These are phyloP conservation scores for Ustilago bromivora DNA, from an alignment of 1,284 basidiomycete genomes.

Conservation along the genomic window DNA sequence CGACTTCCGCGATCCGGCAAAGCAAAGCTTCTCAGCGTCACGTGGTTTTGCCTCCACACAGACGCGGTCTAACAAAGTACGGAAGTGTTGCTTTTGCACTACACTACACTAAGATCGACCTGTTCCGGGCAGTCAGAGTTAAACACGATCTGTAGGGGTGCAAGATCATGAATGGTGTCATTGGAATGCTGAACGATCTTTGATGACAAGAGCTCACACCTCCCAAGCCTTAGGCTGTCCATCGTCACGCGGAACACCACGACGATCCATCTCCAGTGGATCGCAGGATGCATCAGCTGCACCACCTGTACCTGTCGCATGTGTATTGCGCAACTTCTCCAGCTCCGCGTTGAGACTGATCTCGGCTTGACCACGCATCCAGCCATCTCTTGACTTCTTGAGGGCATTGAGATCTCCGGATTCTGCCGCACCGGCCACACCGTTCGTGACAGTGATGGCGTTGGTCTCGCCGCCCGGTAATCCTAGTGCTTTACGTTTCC, in stretches of 20 bases:
- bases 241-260: conserved; percentile 62
- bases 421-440: conserved; percentile 35
- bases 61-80: conserved; percentile 8
- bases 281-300: conserved; percentile 25
- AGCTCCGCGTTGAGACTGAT: conserved; percentile 37
- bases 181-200: background rate
- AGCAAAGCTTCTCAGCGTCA: background rate
- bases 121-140: background rate
- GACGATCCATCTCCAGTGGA: conserved; percentile 59
- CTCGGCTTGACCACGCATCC: conserved; percentile 48
- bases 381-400: conserved; percentile 32
- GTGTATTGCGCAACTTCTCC: conserved; percentile 16
- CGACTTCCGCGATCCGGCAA: conserved; percentile 31
- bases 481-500: conserved; percentile 41
- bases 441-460: conserved; percentile 16
- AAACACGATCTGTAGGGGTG: background rate
- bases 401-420: conserved; percentile 41
- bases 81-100: background rate
- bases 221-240: conserved; percentile 68
- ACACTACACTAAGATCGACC: background rate
- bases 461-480: conserved; percentile 40
- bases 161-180: background rate
- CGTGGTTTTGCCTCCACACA: background rate
- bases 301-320: conserved; percentile 25
- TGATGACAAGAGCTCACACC: conserved; percentile 40